phyloP scores from a whole-genome alignment of 2,329 filamentous ascomycete genomes.

The Arthroderma uncinatum region DNA sequence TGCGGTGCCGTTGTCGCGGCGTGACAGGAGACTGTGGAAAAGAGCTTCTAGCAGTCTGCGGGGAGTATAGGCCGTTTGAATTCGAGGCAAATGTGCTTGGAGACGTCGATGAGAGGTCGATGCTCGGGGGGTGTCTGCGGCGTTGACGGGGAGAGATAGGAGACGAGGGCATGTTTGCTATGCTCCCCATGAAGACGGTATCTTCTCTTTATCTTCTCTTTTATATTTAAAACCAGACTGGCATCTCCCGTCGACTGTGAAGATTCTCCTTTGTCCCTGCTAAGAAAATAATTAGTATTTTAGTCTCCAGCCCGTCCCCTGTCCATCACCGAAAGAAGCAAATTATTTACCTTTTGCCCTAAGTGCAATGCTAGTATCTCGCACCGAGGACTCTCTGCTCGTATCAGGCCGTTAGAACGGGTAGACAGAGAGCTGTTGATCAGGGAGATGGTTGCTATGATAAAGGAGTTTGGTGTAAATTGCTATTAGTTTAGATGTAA shows the following conservation, averaged over 20 bases:
- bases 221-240: background rate
- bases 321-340: background rate
- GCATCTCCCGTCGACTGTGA: background rate
- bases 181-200: constrained; percentile 15
- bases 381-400: too few species aligned
- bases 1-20: constrained; percentile 28
- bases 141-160: constrained; percentile 21
- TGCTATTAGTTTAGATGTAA: too few species aligned
- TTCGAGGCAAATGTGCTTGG: constrained; percentile 20
- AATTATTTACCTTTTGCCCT: background rate
- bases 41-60: constrained; percentile 27
- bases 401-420: too few species aligned
- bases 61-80: constrained; percentile 25
- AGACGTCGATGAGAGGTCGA: constrained; percentile 30
- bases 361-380: too few species aligned
- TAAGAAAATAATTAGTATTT: background rate
- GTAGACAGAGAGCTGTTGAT: too few species aligned
- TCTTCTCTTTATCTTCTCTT: background rate
- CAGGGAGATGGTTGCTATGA: too few species aligned
- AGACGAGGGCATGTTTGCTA: constrained; percentile 16
- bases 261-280: background rate
- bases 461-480: too few species aligned
- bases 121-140: constrained; percentile 29
- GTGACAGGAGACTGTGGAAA: constrained; percentile 31
- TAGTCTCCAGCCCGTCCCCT: too few species aligned